These are phyloP conservation scores for Harringtonia aguacate DNA, from an alignment of 2,329 filamentous ascomycete species.

Conservation along the genomic window DNA sequence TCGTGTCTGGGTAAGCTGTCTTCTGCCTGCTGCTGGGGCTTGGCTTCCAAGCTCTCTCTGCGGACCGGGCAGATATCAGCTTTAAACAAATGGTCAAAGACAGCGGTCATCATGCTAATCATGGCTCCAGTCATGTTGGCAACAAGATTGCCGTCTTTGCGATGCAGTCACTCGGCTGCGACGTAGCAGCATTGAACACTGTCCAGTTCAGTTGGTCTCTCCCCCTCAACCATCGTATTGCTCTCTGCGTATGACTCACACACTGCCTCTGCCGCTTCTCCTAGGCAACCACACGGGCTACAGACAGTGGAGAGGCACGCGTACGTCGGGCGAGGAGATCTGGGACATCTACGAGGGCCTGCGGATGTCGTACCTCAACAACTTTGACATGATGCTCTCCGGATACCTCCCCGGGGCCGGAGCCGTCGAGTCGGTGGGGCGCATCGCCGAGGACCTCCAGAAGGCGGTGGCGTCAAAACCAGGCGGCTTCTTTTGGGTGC, in stretches of 20 bases:
- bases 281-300: conserved; percentile 98
- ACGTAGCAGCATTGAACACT: conserved; percentile 89
- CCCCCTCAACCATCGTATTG: neutral
- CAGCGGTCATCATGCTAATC: neutral
- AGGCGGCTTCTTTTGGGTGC: conserved; percentile 87
- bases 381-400: conserved; percentile 90
- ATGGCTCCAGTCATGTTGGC: conserved; percentile 67
- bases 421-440: conserved; percentile 72
- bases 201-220: conserved; percentile 79
- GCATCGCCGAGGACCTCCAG: conserved; percentile 72
- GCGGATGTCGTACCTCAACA: conserved; percentile 69
- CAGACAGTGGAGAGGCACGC: conserved; percentile 75
- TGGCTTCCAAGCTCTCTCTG: too few relatives aligned
- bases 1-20: conserved; percentile 59
- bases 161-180: conserved; percentile 86
- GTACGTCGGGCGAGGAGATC: conserved; percentile 73
- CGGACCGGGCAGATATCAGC: too few relatives aligned
- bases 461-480: conserved; percentile 52
- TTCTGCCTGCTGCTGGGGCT: too few relatives aligned
- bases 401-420: conserved; percentile 88
- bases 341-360: conserved; percentile 75
- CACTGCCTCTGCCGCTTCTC: conserved; percentile 5
- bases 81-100: neutral
- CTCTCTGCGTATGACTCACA: neutral
- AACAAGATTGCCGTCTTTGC: conserved; percentile 96